Evolutionary conservation across 1,139 yeast genomes (phyloP).

Genomic region (Zygosaccharomyces sapae): DNA sequence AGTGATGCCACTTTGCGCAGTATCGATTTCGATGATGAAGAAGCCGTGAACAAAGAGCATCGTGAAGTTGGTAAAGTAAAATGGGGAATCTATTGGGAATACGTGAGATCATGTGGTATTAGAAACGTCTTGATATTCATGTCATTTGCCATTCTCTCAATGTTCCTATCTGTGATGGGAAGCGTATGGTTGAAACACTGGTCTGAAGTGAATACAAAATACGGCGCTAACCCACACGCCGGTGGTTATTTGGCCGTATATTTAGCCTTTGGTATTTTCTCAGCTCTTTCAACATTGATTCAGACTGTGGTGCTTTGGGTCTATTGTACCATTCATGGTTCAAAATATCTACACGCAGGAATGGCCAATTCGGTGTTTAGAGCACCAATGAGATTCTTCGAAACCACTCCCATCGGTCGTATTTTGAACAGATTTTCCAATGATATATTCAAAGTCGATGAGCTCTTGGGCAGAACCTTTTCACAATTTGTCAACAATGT

Average conservation of each 20-base stretch:
- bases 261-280: constrained; percentile 65
- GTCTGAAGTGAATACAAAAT: constrained; percentile 80
- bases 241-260: constrained; percentile 70
- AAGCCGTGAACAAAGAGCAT: constrained; percentile 60
- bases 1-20: constrained; percentile 55
- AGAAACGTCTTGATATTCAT: constrained; percentile 57
- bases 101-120: constrained; percentile 87
- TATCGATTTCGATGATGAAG: constrained; percentile 43
- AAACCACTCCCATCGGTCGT: constrained; percentile 95
- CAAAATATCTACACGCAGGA: constrained; percentile 65
- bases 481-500: constrained; percentile 73
- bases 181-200: constrained; percentile 95
- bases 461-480: constrained; percentile 77
- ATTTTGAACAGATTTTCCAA: constrained; percentile 89
- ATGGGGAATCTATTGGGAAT: constrained; percentile 78
- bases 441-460: constrained; percentile 91
- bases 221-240: constrained; percentile 69
- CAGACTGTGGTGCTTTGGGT: constrained; percentile 78
- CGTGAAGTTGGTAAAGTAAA: constrained; percentile 92
- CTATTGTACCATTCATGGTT: constrained; percentile 82
- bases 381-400: constrained; percentile 97
- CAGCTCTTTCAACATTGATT: constrained; percentile 56
- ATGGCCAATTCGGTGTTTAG: constrained; percentile 80
- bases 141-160: constrained; percentile 49
- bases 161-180: constrained; percentile 57